Evolutionary conservation across 2,329 filamentous ascomycete species (phyloP).

Genomic region (Fusarium pseudograminearum): DNA sequence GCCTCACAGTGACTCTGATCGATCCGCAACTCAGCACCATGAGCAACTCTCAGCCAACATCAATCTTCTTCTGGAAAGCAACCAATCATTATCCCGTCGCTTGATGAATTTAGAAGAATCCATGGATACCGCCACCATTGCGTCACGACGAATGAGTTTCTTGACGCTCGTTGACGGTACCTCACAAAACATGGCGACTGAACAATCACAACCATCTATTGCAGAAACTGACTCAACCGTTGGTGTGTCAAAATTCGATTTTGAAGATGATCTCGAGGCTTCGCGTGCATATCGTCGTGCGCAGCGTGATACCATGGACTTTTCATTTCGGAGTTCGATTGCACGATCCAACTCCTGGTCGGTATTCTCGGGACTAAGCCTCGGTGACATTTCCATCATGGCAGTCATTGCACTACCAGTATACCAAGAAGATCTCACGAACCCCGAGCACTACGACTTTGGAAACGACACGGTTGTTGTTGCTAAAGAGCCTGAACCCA

Average conservation of each 20-base stretch:
- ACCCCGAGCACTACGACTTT: neutral
- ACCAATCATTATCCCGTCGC: neutral
- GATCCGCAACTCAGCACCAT: neutral
- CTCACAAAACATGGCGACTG: neutral
- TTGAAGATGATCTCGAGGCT: neutral
- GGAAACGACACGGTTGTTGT: neutral
- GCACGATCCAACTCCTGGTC: neutral
- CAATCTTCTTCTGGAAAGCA: constrained; percentile 4
- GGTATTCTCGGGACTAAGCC: neutral
- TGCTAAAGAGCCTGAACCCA: accelerated
- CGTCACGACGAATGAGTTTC: neutral
- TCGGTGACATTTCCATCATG: neutral
- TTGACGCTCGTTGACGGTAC: neutral
- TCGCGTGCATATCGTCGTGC: neutral
- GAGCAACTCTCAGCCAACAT: neutral
- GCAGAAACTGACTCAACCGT: neutral
- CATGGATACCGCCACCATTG: constrained; percentile 1
- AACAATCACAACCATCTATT: neutral
- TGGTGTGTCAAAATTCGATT: neutral
- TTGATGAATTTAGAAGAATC: constrained; percentile 18
- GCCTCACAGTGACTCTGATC: neutral
- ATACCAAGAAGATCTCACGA: neutral
- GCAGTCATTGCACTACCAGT: neutral
- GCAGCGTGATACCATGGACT: neutral
- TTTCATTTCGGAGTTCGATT: neutral